phyloP scores from a whole-genome alignment of 192 early-diverging fungal species.

The Linnemannia schmuckeri region DNA sequence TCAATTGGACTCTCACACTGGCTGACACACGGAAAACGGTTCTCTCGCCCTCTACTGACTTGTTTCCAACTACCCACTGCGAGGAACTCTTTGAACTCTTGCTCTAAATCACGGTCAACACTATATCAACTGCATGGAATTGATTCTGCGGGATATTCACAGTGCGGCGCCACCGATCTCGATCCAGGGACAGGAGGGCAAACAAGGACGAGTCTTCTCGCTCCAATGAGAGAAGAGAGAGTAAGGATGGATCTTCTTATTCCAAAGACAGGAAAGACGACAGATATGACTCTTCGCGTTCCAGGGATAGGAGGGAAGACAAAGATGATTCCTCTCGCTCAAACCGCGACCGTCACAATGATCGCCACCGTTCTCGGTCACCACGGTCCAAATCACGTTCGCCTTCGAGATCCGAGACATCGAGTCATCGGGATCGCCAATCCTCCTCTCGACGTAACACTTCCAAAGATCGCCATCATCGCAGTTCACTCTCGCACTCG shows the following conservation, averaged over 20 bases:
- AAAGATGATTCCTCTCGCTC: background rate
- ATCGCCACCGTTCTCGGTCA: conserved; percentile 18
- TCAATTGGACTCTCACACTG: conserved; percentile 6
- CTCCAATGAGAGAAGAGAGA: conserved; percentile 15
- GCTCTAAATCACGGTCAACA: background rate
- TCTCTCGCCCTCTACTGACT: background rate
- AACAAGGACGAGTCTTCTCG: too few species aligned
- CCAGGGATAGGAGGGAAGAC: background rate
- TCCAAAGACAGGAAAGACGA: conserved; percentile 17
- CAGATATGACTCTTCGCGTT: background rate
- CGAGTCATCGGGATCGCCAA: conserved; percentile 17
- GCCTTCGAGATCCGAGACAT: conserved; percentile 17
- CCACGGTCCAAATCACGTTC: conserved; percentile 28
- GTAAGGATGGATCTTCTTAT: too few species aligned
- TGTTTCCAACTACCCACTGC: background rate
- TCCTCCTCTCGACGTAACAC: conserved; percentile 3
- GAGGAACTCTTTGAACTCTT: background rate
- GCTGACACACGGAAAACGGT: background rate
- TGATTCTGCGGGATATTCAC: background rate
- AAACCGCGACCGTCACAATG: background rate
- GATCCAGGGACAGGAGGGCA: conserved; percentile 22
- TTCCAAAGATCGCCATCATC: conserved; percentile 18
- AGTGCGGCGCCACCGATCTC: conserved; percentile 40
- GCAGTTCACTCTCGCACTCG: conserved; percentile 2
- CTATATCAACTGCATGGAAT: background rate